phyloP scores from a whole-genome alignment of 2,329 filamentous ascomycete genomes.

The Colletotrichum sp. region DNA sequence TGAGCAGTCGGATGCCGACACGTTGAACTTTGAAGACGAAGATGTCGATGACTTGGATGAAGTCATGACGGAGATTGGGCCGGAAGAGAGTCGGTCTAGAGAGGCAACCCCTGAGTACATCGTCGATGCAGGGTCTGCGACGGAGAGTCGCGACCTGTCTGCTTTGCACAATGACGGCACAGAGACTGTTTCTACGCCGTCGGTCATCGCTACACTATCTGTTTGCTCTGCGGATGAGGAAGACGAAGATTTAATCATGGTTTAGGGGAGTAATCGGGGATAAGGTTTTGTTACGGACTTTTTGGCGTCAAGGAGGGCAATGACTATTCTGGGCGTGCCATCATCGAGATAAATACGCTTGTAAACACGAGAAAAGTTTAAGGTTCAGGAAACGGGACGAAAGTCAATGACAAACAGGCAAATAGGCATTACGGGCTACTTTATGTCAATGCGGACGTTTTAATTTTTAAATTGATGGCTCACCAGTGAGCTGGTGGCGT shows the following conservation, averaged over 20 bases:
- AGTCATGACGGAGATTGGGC: slow-evolving; percentile 11
- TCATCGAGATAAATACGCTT: neutral
- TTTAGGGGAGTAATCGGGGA: neutral
- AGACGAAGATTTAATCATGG: slow-evolving; percentile 16
- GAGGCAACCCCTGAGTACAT: neutral
- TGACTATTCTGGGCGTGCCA: neutral
- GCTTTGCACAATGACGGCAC: neutral
- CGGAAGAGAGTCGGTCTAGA: slow-evolving; percentile 5
- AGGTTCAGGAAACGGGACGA: neutral
- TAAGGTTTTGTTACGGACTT: neutral
- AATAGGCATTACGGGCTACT: neutral
- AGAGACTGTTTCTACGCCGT: neutral
- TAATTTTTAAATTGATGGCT: neutral
- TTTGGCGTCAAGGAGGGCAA: neutral
- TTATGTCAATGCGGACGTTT: neutral
- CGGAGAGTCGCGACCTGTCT: neutral
- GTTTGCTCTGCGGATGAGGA: neutral
- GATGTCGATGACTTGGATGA: neutral
- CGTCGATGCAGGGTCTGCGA: neutral
- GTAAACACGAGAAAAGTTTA: neutral
- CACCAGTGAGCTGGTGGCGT: neutral
- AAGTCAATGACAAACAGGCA: neutral
- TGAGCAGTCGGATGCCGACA: neutral
- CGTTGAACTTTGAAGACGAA: neutral
- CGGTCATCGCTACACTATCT: neutral